These are phyloP conservation scores for Golubevia sp. DNA, from an alignment of 1,284 basidiomycete species.

Conservation along the genomic window DNA sequence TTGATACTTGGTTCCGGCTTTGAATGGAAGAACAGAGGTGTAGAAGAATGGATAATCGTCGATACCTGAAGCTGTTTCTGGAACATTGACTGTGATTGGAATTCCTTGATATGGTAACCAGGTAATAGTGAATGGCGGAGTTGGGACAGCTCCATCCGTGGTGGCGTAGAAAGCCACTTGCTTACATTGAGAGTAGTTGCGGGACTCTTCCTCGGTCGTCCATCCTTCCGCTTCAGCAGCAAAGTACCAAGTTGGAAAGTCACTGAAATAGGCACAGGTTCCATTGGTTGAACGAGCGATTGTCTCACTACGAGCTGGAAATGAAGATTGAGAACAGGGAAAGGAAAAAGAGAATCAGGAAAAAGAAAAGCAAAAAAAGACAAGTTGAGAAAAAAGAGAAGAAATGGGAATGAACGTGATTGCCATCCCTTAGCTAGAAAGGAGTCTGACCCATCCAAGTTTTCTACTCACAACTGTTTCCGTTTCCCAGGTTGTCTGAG, in stretches of 20 bases:
- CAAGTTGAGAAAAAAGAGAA: too few species aligned
- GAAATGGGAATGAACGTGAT: too few species aligned
- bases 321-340: conserved; percentile 2
- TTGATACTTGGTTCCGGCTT: conserved; percentile 27
- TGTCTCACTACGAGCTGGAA: too few species aligned
- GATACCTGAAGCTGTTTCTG: conserved; percentile 10
- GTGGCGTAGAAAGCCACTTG: conserved; percentile 34
- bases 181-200: conserved; percentile 25
- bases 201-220: background rate
- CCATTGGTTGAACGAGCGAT: too few species aligned
- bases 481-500: conserved; percentile 25
- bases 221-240: conserved; percentile 25
- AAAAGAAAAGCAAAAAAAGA: background rate
- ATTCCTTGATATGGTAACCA: conserved; percentile 21
- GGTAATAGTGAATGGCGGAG: conserved; percentile 30
- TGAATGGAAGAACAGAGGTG: conserved; percentile 20
- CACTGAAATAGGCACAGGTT: conserved; percentile 21
- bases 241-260: conserved; percentile 19
- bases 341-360: conserved; percentile 7
- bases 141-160: too few species aligned
- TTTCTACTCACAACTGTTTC: conserved; percentile 26
- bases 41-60: conserved; percentile 30
- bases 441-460: too few species aligned
- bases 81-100: conserved; percentile 26
- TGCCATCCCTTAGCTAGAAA: too few species aligned